A percentile compares a stretch with the other conserved stretches of the same genome.
phyloP scores from a whole-genome alignment of 306 rosid genomes.

The Ceratonia siliqua region DNA sequence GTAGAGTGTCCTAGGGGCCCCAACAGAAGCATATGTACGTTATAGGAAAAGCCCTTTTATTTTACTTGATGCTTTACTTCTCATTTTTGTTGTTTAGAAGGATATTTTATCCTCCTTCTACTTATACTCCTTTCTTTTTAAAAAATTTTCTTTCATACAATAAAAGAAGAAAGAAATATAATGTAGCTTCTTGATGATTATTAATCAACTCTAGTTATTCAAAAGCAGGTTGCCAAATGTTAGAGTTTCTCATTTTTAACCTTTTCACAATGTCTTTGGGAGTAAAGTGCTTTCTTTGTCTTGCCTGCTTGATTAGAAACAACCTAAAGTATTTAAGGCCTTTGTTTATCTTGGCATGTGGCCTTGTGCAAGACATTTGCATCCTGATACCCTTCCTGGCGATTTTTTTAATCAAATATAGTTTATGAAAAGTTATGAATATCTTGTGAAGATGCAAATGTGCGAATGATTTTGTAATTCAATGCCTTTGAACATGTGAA shows the following conservation, averaged over 20 bases:
- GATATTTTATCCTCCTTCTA: not conserved
- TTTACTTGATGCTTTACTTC: not conserved
- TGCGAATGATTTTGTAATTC: not conserved
- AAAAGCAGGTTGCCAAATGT: not conserved
- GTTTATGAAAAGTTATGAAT: not conserved
- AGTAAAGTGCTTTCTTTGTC: not conserved
- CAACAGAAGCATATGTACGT: constrained; percentile 16
- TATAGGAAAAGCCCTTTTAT: not conserved
- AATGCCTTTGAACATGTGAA: not conserved
- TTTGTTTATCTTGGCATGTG: not conserved
- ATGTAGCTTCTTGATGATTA: not conserved
- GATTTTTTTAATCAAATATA: not conserved
- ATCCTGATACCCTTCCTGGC: not conserved
- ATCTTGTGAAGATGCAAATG: not conserved
- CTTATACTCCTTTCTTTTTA: not conserved
- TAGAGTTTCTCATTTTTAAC: too few species aligned
- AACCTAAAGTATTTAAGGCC: not conserved
- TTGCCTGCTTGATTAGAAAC: not conserved
- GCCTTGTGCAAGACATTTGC: not conserved
- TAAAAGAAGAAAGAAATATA: not conserved
- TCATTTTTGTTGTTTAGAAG: not conserved
- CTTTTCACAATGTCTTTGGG: not conserved
- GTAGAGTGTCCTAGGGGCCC: not conserved
- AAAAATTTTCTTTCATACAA: not conserved
- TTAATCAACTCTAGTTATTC: not conserved